Percentiles rank a stretch among this genome's conserved stretches.
Evolutionary conservation across 768 basidiomycete genomes (phyloP).

Genomic region (Xerocomus potaroensis): DNA sequence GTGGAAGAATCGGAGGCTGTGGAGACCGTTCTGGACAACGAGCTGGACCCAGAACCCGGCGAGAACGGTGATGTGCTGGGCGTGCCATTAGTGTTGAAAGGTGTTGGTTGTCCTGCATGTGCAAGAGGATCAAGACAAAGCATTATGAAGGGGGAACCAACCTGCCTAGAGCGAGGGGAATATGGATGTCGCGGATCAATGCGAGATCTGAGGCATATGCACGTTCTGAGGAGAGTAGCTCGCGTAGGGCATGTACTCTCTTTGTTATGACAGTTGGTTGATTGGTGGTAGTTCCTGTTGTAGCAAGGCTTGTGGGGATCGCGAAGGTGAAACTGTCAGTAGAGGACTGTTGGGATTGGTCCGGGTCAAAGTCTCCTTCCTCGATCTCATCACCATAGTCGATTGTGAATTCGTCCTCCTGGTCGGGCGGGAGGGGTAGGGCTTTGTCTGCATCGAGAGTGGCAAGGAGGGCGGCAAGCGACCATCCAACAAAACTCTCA

Average conservation of each 20-base stretch:
- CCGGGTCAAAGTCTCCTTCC: slow-evolving; percentile 28
- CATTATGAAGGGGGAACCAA: slow-evolving; percentile 17
- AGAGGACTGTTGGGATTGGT: slow-evolving; percentile 23
- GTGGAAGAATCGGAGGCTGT: slow-evolving; percentile 48
- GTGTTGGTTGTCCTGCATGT: slow-evolving; percentile 36
- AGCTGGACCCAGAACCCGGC: slow-evolving; percentile 34
- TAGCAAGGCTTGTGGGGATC: slow-evolving; percentile 1
- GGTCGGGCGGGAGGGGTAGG: slow-evolving; percentile 26
- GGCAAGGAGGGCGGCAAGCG: slow-evolving; percentile 29
- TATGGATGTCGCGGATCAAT: slow-evolving; percentile 71
- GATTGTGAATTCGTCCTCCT: slow-evolving; percentile 20
- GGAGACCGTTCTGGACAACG: slow-evolving; percentile 38
- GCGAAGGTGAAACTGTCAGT: slow-evolving; percentile 25
- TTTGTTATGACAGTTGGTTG: slow-evolving; percentile 48
- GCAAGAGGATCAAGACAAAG: slow-evolving; percentile 7
- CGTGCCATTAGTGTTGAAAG: slow-evolving; percentile 30
- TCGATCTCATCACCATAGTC: slow-evolving; percentile 22
- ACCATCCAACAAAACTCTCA: slow-evolving; percentile 30
- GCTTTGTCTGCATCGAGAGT: slow-evolving; percentile 31
- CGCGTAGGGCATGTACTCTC: slow-evolving; percentile 71
- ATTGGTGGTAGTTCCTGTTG: slow-evolving; percentile 21
- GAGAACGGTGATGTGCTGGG: slow-evolving; percentile 25
- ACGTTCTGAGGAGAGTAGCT: slow-evolving; percentile 73
- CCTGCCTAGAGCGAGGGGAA: slow-evolving; percentile 73
- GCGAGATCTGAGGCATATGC: slow-evolving; percentile 83